Conservation (phyloP, 768 basidiomycete genomes). For the Boletus tylopilopsis region DNA sequence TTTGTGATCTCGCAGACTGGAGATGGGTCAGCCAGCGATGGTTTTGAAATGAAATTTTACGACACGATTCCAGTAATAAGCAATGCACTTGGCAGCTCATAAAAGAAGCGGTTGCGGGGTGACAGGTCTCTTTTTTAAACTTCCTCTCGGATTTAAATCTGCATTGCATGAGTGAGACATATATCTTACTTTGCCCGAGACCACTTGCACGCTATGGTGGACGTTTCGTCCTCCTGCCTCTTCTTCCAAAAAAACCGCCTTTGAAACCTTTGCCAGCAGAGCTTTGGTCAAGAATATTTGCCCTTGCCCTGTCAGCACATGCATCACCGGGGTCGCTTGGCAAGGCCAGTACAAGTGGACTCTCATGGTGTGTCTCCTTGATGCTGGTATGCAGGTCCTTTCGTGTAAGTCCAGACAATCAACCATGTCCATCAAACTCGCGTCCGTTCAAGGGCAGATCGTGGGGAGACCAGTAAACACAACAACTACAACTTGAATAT, state of each 20-base stretch:
- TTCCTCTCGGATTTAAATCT: background rate
- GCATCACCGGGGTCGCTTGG: slow-evolving; percentile 7
- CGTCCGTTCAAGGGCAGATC: slow-evolving; percentile 1
- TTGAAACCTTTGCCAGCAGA: slow-evolving; percentile 61
- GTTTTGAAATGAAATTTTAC: background rate
- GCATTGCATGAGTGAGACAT: slow-evolving; percentile 29
- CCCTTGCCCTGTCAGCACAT: slow-evolving; percentile 26
- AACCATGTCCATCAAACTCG: background rate
- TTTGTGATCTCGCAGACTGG: slow-evolving; percentile 10
- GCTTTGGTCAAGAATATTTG: slow-evolving; percentile 65
- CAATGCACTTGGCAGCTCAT: background rate
- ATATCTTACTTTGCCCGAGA: slow-evolving; percentile 60
- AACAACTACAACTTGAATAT: background rate
- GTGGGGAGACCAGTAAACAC: background rate
- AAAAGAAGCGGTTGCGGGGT: background rate
- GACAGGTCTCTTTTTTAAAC: background rate
- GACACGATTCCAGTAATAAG: background rate
- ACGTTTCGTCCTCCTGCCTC: slow-evolving; percentile 60
- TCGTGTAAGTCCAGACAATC: slow-evolving; percentile 29
- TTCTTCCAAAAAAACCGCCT: slow-evolving; percentile 54
- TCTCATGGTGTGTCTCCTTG: slow-evolving; percentile 25
- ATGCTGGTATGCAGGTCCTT: slow-evolving; percentile 40
- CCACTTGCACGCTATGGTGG: slow-evolving; percentile 60
- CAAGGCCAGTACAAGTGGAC: slow-evolving; percentile 2
- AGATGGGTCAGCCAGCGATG: background rate